Conservation (phyloP, 176 grass and related monocot genomes). For the Oryza meyeriana region DNA sequence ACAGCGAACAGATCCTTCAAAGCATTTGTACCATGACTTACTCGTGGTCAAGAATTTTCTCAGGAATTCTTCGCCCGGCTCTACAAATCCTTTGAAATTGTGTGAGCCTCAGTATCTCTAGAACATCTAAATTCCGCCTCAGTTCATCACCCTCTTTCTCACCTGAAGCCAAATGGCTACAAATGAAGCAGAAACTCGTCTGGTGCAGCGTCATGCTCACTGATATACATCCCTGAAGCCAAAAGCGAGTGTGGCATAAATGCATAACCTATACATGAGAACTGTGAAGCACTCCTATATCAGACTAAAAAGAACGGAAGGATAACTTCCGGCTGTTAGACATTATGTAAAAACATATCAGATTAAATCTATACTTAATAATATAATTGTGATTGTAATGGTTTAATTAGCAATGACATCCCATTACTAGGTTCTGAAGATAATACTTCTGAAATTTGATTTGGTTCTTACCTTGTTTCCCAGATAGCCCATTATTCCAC, state of each 20-base stretch:
- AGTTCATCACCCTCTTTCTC: conserved; percentile 94
- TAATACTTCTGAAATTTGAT: not conserved
- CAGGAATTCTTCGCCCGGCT: conserved; percentile 57
- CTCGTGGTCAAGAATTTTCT: conserved; percentile 93
- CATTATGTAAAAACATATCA: not conserved
- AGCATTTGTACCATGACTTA: conserved; percentile 27
- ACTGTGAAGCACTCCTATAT: not conserved
- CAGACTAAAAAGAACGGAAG: not conserved
- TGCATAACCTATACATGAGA: conserved; percentile 2
- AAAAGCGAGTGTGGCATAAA: conserved; percentile 22
- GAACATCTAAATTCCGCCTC: conserved; percentile 74
- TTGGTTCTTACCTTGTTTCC: conserved; percentile 78
- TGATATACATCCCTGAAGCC: conserved; percentile 85
- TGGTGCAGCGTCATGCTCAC: conserved; percentile 89
- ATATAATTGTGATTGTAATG: not conserved
- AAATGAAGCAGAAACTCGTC: conserved; percentile 89
- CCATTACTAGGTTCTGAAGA: not conserved
- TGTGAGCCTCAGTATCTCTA: conserved; percentile 73
- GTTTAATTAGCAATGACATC: not conserved
- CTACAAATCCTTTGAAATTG: conserved; percentile 82
- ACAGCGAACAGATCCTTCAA: conserved; percentile 5
- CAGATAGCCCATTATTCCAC: conserved; percentile 89
- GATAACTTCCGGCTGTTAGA: not conserved
- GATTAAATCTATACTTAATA: not conserved
- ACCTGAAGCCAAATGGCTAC: conserved; percentile 89